Evolutionary conservation across 2,329 filamentous ascomycete species (phyloP).

Genomic region (Thermoascus crustaceus): DNA sequence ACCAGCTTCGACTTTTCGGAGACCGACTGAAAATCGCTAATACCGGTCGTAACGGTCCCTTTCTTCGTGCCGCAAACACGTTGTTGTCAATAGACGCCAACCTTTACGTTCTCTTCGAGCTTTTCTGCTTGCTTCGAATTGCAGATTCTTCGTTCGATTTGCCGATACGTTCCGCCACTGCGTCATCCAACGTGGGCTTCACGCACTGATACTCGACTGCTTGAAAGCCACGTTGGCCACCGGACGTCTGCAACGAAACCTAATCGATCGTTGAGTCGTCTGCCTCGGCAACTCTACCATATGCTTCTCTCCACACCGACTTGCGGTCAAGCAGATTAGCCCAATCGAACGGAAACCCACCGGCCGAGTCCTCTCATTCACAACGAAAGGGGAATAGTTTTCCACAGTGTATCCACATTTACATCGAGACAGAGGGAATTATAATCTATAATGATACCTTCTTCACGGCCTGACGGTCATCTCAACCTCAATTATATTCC

Average conservation of each 20-base stretch:
- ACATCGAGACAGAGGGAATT: constrained; percentile 5
- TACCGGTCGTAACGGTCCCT: constrained; percentile 3
- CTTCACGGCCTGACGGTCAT: constrained; percentile 69
- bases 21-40: constrained; percentile 4
- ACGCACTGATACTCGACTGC: constrained; percentile 2
- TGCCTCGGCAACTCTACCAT: constrained; percentile 8
- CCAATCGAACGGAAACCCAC: too few relatives aligned
- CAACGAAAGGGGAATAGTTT: constrained; percentile 6
- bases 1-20: constrained; percentile 7
- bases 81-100: constrained; percentile 3
- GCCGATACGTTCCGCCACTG: constrained; percentile 3
- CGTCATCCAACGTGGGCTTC: constrained; percentile 4
- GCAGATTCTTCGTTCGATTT: not conserved
- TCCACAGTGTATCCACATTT: constrained; percentile 3
- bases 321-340: constrained; percentile 14
- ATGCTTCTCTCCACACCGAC: constrained; percentile 17
- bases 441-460: constrained; percentile 89
- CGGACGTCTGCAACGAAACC: not conserved
- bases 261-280: not conserved
- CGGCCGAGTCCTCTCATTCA: too few relatives aligned
- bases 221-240: constrained; percentile 3
- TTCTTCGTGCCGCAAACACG: too few relatives aligned
- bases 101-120: not conserved
- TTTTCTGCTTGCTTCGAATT: not conserved
- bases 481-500: constrained; percentile 75